Evolutionary conservation across 2,329 filamentous ascomycete species (phyloP).

Genomic region (Teratosphaeriaceae sp.): DNA sequence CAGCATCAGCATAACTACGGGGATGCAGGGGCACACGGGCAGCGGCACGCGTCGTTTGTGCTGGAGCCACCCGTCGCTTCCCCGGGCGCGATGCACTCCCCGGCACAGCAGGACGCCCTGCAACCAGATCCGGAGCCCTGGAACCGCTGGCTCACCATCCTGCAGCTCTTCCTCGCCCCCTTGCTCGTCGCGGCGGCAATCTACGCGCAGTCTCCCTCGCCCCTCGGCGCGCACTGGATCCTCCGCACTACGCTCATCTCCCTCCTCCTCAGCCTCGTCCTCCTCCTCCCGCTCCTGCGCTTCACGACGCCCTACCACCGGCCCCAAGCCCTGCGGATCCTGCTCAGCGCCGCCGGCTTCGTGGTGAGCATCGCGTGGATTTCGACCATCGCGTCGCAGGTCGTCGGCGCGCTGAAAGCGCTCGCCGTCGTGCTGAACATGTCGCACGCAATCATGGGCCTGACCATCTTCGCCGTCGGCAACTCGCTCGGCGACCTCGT

Average conservation of each 20-base stretch:
- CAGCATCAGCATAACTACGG: slow-evolving; percentile 22
- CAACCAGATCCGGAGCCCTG: slow-evolving; percentile 44
- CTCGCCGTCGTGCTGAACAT: slow-evolving; percentile 88
- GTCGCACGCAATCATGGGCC: slow-evolving; percentile 85
- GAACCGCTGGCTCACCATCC: slow-evolving; percentile 83
- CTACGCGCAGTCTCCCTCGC: slow-evolving; percentile 56
- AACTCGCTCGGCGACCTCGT: slow-evolving; percentile 94
- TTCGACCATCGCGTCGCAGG: slow-evolving; percentile 88
- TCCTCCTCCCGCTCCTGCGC: slow-evolving; percentile 59
- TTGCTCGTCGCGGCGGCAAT: slow-evolving; percentile 55
- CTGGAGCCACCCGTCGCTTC: slow-evolving; percentile 1
- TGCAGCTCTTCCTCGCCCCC: slow-evolving; percentile 83
- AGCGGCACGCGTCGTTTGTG: neutral
- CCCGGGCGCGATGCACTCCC: slow-evolving; percentile 1
- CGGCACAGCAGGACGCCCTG: slow-evolving; percentile 3
- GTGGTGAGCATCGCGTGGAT: slow-evolving; percentile 93
- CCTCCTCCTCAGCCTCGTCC: slow-evolving; percentile 52
- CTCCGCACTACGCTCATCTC: slow-evolving; percentile 41
- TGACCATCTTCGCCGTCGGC: slow-evolving; percentile 94
- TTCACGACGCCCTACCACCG: slow-evolving; percentile 62
- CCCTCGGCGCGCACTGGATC: slow-evolving; percentile 50
- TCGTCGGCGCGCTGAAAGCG: slow-evolving; percentile 90
- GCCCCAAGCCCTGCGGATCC: slow-evolving; percentile 61
- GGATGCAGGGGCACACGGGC: too few relatives aligned
- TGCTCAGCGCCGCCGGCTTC: slow-evolving; percentile 86